Evolutionary conservation across 768 basidiomycete genomes (phyloP).

Genomic region (Termitomyces sp.): DNA sequence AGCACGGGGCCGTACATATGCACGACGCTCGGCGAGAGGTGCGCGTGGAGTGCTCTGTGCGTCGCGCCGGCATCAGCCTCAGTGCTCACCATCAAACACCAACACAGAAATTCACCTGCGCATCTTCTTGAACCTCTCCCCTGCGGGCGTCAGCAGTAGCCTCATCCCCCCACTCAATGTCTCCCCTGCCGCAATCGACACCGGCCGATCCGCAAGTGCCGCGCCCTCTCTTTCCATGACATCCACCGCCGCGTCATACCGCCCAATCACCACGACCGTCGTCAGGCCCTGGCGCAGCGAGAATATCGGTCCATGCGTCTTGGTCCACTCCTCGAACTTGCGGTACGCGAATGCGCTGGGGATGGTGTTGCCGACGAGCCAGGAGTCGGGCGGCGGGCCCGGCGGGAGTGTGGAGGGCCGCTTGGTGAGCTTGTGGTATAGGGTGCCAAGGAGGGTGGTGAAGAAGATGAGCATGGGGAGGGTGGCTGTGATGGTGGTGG

Average conservation of each 20-base stretch:
- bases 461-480: constrained; percentile 28
- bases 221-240: constrained; percentile 69
- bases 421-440: constrained; percentile 23
- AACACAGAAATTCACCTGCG: constrained; percentile 48
- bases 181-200: constrained; percentile 55
- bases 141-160: constrained; percentile 50
- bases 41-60: constrained; percentile 55
- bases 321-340: constrained; percentile 56
- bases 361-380: constrained; percentile 35
- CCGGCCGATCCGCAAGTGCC: constrained; percentile 50
- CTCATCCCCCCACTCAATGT: constrained; percentile 58
- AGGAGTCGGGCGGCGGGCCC: constrained; percentile 36
- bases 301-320: constrained; percentile 60
- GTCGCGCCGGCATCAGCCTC: too few species aligned
- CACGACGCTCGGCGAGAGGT: constrained; percentile 52
- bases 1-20: constrained; percentile 47
- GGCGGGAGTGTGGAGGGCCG: constrained; percentile 35
- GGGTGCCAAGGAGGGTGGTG: constrained; percentile 24
- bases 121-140: constrained; percentile 59
- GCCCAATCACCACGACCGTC: constrained; percentile 43
- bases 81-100: too few species aligned
- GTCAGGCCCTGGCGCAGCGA: constrained; percentile 48
- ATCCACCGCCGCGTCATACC: constrained; percentile 55
- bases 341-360: constrained; percentile 43
- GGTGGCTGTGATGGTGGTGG: constrained; percentile 14